Evolutionary conservation across 2,329 filamentous ascomycete species (phyloP), one percentile per base, ranked within the genome.

Genomic region (Fonsecaea pedrosoi): DNA sequence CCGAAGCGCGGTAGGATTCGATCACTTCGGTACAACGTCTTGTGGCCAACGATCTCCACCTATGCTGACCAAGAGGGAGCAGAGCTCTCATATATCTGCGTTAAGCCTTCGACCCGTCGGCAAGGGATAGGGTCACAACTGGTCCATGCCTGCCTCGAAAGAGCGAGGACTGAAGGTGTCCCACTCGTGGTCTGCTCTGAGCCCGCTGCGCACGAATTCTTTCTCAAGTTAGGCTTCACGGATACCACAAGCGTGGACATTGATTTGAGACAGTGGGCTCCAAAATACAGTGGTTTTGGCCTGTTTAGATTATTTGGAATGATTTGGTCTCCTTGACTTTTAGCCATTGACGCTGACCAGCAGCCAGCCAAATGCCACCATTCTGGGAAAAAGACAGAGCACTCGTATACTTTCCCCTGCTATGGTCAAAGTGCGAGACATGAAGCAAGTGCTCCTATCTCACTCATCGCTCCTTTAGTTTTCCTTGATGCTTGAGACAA

Each of bases 261-360:
- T 50, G 57, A 60, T 60, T 15, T 60, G 25, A 40, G n/a, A 50
- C 13, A 12, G 30, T 50, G 37, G 37, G 57, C 57, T 12, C 38
- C 57, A 15, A 6, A 40, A n/a, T n/a, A 50, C 30, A 60, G 38
- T 60, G 57, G 57, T 4, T 60, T 60, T 50, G 57, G 57, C 38
- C 10, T 50, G 0, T 60, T 60, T 30, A 45, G 57, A 21, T 30
- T 60, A 18, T 45, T 21, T 21, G 40, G 25, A 25, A 60, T 60
- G 57, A 50, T 50, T 50, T 60, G 57, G 57, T 25, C 45, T 50
- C 35, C 54, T 9, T 50, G 45, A 50, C 3, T 21, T 25, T 9
- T 10, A 13, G 45, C 18, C 9, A 18, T 42, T 42, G 40, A 42
- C 12, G 10, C 4, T 4, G 12, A 15, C 38, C 38, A 15, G 38